A percentile compares a stretch with the other conserved stretches of the same genome.
Evolutionary conservation across 1,284 basidiomycete genomes (phyloP).

Genomic region (Irpex sp.): DNA sequence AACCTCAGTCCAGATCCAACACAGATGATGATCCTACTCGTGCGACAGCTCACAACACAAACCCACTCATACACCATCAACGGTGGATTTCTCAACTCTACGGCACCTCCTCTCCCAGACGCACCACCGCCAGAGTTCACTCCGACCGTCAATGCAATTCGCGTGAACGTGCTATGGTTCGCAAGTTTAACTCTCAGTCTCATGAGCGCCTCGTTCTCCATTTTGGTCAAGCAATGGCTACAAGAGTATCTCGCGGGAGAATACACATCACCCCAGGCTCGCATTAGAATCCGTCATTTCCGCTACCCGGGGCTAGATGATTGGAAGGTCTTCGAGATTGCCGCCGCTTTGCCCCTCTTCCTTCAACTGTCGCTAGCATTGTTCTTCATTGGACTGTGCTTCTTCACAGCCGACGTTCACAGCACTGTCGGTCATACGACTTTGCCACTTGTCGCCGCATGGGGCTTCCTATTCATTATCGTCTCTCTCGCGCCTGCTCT

Average conservation of each 20-base stretch:
- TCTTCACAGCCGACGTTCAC: constrained; percentile 10
- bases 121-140: neutral
- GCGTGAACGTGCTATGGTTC: constrained; percentile 16
- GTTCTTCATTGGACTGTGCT: constrained; percentile 16
- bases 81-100: constrained; percentile 1
- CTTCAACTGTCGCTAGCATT: constrained; percentile 14
- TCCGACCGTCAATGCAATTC: neutral
- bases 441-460: constrained; percentile 3
- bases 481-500: constrained; percentile 6
- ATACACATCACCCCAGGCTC: constrained; percentile 3
- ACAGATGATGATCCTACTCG: neutral
- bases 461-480: constrained; percentile 7
- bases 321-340: constrained; percentile 15
- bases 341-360: constrained; percentile 14
- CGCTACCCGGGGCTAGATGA: constrained; percentile 3
- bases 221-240: constrained; percentile 18
- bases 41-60: neutral
- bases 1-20: neutral
- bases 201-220: constrained; percentile 12
- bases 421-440: neutral
- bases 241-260: constrained; percentile 9
- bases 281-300: constrained; percentile 6
- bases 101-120: neutral
- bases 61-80: neutral
- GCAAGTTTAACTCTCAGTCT: constrained; percentile 14